phyloP scores from a whole-genome alignment of 352 stramenopile genomes.

The Pythium periplocum region DNA sequence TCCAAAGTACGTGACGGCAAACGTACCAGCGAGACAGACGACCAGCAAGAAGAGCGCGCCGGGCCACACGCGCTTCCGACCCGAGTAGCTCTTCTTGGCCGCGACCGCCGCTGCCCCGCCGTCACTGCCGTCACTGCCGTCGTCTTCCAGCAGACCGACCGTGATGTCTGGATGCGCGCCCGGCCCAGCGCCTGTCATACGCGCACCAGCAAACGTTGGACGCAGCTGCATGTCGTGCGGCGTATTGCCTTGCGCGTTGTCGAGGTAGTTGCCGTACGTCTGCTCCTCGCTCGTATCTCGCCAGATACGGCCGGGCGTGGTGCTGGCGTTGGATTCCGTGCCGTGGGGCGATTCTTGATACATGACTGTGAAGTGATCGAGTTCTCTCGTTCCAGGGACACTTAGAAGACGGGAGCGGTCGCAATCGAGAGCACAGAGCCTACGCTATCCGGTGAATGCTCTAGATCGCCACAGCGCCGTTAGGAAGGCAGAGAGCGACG shows the following conservation, averaged over 20 bases:
- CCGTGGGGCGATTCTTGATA: neutral
- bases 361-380: neutral
- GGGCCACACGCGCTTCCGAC: slow-evolving; percentile 74
- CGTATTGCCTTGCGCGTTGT: slow-evolving; percentile 12
- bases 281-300: slow-evolving; percentile 67
- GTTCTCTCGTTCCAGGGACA: too few species aligned
- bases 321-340: slow-evolving; percentile 5
- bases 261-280: slow-evolving; percentile 69
- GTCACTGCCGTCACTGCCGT: slow-evolving; percentile 5
- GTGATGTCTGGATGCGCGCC: slow-evolving; percentile 61
- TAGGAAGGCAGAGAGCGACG: too few species aligned
- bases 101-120: slow-evolving; percentile 2
- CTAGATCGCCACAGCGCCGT: too few species aligned
- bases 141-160: slow-evolving; percentile 60
- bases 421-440: too few species aligned
- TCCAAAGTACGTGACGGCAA: slow-evolving; percentile 62
- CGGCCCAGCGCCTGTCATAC: slow-evolving; percentile 14
- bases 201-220: slow-evolving; percentile 34
- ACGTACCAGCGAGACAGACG: slow-evolving; percentile 35
- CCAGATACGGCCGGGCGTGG: slow-evolving; percentile 35
- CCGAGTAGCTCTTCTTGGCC: slow-evolving; percentile 40
- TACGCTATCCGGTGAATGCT: too few species aligned
- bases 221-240: slow-evolving; percentile 33
- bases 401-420: too few species aligned
- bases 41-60: slow-evolving; percentile 68